Base-by-base conservation (phyloP, 495 filamentous ascomycete species). In the Terfezia claveryi region DNA sequence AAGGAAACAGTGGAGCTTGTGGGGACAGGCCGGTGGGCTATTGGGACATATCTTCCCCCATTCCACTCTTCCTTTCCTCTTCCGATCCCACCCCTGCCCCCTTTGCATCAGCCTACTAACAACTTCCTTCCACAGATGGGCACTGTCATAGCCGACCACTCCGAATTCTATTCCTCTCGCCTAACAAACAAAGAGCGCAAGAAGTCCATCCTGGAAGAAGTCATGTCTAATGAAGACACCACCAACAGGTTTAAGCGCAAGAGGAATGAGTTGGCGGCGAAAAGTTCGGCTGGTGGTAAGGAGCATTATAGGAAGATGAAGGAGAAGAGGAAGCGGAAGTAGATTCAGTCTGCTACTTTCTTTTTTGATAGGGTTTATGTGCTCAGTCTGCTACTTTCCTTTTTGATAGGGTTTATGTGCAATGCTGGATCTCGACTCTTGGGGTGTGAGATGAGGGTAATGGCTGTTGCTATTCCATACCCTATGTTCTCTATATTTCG, bases 161-260 rank as follows among this genome's bases (percentile, higher is more conserved):
- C 85, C 0, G 91, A 98, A 60, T 93, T 81, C 70, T 83, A 77
- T 70, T 85, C 73, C 58, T 74, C 75, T 14, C 77, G 91, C 20
- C 74, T 96, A 38, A 74, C 76, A 36, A 91, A 87, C 66, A 92
- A 83, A 68, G 82, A 96, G 62, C 74, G 85, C 57, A 94, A 92
- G 71, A 77, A 75, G 59, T 94, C 85, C 4, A 83, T 98, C 57
- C 81, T 89, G n/a, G 85, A 92, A 55, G 87, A 95, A 62, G 76
- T 88, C 6, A 66, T 95, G 58, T 77, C 80, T 10, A 67, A 72
- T 37, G 82, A 88, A 62, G 69, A 71, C 11, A 64, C 71, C 58
- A 75, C 67, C 20, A 70, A 73, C 38, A 73, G 77, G 17, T 85
- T 87, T 65, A 79, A 79, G 68, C 70, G 69, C 23, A 87, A 85